Base-by-base conservation (phyloP, 768 basidiomycete species). In the Leucocoprinus sp. region DNA sequence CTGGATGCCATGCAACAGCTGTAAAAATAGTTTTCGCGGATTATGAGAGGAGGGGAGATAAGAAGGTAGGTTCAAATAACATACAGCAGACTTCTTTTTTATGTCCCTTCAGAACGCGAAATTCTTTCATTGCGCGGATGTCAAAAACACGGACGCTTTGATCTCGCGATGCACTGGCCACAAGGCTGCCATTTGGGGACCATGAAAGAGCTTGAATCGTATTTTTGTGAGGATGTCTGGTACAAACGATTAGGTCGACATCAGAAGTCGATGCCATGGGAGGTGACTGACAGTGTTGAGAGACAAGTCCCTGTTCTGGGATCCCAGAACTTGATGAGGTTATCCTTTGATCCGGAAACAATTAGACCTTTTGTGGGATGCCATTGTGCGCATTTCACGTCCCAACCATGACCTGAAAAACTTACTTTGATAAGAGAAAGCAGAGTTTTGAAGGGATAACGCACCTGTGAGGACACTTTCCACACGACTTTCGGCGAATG, bases 271-370 rank as follows among this genome's bases (percentile, higher is more conserved):
- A 5, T 22, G 21, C 12, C 46, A 4, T 41, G 22, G 12, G 1
- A 17, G 35, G 37, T 15, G 15, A 65, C 84, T 50, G 60, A 93
- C 93, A 97, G 66, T 0, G 93, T 96, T 4, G 91, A 90, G 5
- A 99, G 74, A 8, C 83, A 80, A 0, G 88, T 93, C 27, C 87
- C 90, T 8, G 90, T 91, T 28, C 96, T 75, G 17, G 96, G 96
- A 61, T 99, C 96, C 96, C 96, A 99, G 66, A 99, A 99, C 57
- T 98, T 98, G 64, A 98, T 91, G 55, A 91, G 78, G 62, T 97
- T 96, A 64, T 99, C 96, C 64, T 98, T 98, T 55, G 89, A 91
- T 19, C 96, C 96, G 2, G 90, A 93, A 4, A 88, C 92, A 17
- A 99, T 75, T 7, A 99, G 70, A 8, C 95, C 95, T 64, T 98